phyloP scores from a whole-genome alignment of 1,284 basidiomycete species.

The Termitomyces sp. region DNA sequence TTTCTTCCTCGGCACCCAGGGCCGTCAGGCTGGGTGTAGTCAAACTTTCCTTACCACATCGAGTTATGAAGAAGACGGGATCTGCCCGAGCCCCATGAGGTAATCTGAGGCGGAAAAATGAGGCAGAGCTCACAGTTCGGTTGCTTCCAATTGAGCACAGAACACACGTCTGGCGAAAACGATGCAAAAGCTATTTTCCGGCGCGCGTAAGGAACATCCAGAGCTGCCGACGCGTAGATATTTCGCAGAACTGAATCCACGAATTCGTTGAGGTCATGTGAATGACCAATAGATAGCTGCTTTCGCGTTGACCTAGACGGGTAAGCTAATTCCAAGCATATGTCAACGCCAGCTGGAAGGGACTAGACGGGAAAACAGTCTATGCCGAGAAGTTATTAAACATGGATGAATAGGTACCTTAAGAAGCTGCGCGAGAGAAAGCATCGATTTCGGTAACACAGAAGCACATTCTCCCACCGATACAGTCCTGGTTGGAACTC shows the following conservation, averaged over 20 bases:
- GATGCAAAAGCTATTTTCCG: constrained; percentile 85
- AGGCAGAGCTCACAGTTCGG: constrained; percentile 75
- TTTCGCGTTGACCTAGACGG: constrained; percentile 41
- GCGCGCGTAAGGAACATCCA: constrained; percentile 45
- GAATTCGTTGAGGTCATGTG: constrained; percentile 70
- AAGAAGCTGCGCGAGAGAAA: constrained; percentile 68
- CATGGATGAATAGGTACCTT: constrained; percentile 43
- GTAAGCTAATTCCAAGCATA: constrained; percentile 81
- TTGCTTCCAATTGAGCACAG: constrained; percentile 97
- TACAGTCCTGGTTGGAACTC: constrained; percentile 25
- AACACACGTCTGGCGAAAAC: constrained; percentile 84
- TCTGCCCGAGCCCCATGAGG: constrained; percentile 41
- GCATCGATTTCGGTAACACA: constrained; percentile 52
- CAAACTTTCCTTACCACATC: constrained; percentile 65
- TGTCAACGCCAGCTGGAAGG: constrained; percentile 67
- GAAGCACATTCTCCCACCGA: constrained; percentile 52
- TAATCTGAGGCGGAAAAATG: background rate
- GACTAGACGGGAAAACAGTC: constrained; percentile 37
- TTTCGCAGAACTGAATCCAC: constrained; percentile 80
- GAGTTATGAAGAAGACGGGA: constrained; percentile 92
- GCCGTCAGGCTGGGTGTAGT: constrained; percentile 36
- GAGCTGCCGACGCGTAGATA: constrained; percentile 60
- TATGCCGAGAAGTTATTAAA: constrained; percentile 1
- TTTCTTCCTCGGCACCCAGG: constrained; percentile 39
- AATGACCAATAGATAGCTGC: constrained; percentile 42